These are phyloP conservation scores for Fraxinus xanthoxyloides DNA, from an alignment of 305 asterid genomes.

Conservation along the genomic window DNA sequence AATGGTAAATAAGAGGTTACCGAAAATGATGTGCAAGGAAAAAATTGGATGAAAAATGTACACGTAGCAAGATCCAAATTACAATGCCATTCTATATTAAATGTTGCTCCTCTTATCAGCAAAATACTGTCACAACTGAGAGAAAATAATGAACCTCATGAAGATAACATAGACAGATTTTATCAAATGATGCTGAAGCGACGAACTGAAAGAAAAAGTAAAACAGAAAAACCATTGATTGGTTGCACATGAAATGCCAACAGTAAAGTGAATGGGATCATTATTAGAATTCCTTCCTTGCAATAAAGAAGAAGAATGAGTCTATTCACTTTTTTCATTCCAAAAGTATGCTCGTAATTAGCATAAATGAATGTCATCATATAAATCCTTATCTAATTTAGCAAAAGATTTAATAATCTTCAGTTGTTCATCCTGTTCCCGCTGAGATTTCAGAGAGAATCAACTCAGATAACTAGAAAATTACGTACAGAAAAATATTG, in stretches of 20 bases:
- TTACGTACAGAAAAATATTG: background rate
- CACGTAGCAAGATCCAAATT: no score
- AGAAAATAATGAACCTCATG: background rate
- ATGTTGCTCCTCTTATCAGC: background rate
- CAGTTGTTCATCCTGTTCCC: background rate
- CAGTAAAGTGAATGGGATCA: background rate
- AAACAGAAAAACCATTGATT: background rate
- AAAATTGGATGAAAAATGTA: no score
- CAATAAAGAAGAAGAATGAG: background rate
- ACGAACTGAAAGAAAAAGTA: background rate
- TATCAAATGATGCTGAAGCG: background rate
- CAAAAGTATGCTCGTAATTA: background rate
- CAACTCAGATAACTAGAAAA: background rate
- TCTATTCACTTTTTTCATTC: background rate
- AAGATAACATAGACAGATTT: background rate
- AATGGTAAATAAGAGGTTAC: no score
- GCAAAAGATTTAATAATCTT: background rate
- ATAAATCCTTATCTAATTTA: background rate
- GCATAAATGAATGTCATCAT: background rate
- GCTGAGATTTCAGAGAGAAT: background rate
- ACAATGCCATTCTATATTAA: background rate
- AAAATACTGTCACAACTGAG: background rate
- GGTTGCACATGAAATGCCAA: background rate
- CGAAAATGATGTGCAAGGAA: no score
- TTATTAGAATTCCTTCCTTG: background rate